A percentile compares a stretch with the other conserved stretches of the same genome.
Evolutionary conservation across 2,329 filamentous ascomycete genomes (phyloP).

Genomic region (Bimuria novae-zelandiae): DNA sequence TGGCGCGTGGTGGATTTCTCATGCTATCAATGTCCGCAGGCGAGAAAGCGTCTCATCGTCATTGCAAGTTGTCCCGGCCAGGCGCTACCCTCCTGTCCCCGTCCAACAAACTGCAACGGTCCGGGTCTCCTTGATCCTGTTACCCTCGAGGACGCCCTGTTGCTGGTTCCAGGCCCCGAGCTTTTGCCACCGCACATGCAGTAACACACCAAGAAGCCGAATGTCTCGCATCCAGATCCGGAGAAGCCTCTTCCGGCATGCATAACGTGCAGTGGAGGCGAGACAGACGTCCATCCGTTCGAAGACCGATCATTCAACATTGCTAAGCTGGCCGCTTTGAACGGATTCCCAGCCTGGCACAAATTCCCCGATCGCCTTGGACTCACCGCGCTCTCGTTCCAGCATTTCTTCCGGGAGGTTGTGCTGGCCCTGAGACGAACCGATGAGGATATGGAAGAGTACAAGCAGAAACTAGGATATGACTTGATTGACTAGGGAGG

Average conservation of each 20-base stretch:
- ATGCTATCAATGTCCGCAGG: neutral
- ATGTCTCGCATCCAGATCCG: neutral
- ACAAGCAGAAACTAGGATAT: neutral
- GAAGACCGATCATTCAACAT: neutral
- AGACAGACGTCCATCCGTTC: neutral
- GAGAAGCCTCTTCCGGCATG: neutral
- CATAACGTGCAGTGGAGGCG: neutral
- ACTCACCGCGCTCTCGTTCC: neutral
- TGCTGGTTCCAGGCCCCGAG: neutral
- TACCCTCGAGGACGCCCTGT: neutral
- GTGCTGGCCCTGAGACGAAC: neutral
- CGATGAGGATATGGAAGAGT: neutral
- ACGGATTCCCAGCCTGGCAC: neutral
- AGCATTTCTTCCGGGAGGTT: neutral
- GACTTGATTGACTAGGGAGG: neutral
- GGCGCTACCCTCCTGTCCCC: neutral
- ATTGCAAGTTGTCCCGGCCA: neutral
- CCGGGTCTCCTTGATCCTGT: neutral
- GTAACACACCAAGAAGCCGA: neutral
- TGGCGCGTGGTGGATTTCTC: neutral
- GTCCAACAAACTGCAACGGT: neutral
- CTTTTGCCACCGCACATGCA: neutral
- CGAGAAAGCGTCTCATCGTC: neutral
- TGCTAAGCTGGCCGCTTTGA: neutral
- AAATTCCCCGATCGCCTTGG: neutral